Evolutionary conservation across 1,284 basidiomycete genomes (phyloP), one percentile per base, ranked within the genome.

Genomic region (Gomphus sp.): DNA sequence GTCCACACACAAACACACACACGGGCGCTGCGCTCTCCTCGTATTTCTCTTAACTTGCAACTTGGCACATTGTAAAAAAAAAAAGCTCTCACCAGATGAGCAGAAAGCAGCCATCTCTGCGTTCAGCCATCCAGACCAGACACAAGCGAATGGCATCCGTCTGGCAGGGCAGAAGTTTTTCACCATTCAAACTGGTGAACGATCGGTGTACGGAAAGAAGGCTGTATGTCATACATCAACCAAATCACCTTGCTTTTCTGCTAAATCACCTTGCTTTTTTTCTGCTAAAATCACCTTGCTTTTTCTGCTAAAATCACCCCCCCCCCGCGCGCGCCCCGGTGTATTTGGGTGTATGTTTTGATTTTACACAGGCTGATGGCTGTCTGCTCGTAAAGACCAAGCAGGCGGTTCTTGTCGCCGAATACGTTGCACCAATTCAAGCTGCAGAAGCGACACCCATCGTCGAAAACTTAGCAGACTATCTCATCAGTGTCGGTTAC

Each of bases 311-410:
- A n/a, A n/a, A n/a, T n/a, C n/a, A n/a, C n/a, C n/a, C n/a, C n/a
- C n/a, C n/a, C n/a, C n/a, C n/a, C n/a, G n/a, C n/a, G n/a, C n/a
- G n/a, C n/a, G n/a, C n/a, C n/a, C n/a, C n/a, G n/a, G n/a, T 51
- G 54, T 50, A 22, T 44, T 49, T 53, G 45, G 51, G 44, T 43
- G 33, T 28, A 11, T 45, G 58, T n/a, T 18, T 28, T 45, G 28
- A 43, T 61, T 39, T n/a, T n/a, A n/a, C 55, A 28, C 69, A 96
- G 93, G 81, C 80, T 33, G 84, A 92, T 70, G 96, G 95, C 1
- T 80, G 80, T 60, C 75, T 93, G 62, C 69, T 95, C 63, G 87
- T 93, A 61, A 92, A 93, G 79, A 98, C 94, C 31, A 89, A 81
- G 65, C 91, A 93, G 69, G 93, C 92, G 4, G 78, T 97, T 62